These are phyloP conservation scores for Xanthoparmelia taractica DNA, from an alignment of 495 filamentous ascomycete species.

Conservation along the genomic window DNA sequence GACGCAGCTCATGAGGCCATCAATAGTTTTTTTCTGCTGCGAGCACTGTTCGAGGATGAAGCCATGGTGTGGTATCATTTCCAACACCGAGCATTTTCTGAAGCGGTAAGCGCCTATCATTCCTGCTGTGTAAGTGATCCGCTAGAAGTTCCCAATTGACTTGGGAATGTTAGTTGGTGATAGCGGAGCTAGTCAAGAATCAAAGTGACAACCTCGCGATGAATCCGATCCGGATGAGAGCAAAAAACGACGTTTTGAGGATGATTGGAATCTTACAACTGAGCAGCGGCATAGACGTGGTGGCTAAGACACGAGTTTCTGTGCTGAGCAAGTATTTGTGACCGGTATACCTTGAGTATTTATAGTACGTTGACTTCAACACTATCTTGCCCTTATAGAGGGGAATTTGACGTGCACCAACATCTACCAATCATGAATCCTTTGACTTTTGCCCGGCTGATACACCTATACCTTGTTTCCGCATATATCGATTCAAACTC, in stretches of 20 bases:
- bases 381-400: not conserved
- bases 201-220: constrained; percentile 30
- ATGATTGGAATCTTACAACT: constrained; percentile 53
- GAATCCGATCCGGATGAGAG: constrained; percentile 48
- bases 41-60: constrained; percentile 52
- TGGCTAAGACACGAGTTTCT: constrained; percentile 47
- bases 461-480: constrained; percentile 20
- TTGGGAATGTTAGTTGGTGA: constrained; percentile 20
- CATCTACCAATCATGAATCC: not conserved
- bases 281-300: constrained; percentile 47
- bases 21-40: constrained; percentile 57
- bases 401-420: no score
- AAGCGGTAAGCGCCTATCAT: constrained; percentile 46
- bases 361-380: not conserved
- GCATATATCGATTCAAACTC: constrained; percentile 48
- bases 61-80: constrained; percentile 72
- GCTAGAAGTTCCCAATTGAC: not conserved
- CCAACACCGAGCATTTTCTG: constrained; percentile 63
- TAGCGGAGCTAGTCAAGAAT: constrained; percentile 27
- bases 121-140: not conserved
- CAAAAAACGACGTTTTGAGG: constrained; percentile 49
- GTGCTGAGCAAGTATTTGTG: constrained; percentile 50
- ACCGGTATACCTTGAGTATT: not conserved
- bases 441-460: not conserved
- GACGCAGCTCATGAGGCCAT: constrained; percentile 61